Conservation (phyloP, 1,284 basidiomycete species). For the Sanguinoderma infundibulare region DNA sequence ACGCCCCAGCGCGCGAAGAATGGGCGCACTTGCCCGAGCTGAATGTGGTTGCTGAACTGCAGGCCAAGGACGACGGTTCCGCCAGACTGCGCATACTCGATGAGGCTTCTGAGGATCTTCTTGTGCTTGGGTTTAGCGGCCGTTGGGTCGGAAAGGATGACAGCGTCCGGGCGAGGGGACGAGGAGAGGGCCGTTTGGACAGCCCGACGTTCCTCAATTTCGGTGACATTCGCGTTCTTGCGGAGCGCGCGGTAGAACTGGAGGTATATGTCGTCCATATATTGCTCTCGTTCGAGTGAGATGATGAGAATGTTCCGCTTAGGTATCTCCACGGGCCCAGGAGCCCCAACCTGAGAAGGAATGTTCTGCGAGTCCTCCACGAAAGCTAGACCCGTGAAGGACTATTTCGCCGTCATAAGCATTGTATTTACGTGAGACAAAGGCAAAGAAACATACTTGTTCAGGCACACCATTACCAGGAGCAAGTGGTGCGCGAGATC, state of each 20-base stretch:
- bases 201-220: not conserved
- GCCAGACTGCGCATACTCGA: constrained; percentile 10
- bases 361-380: not conserved
- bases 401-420: not conserved
- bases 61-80: constrained; percentile 21
- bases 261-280: constrained; percentile 9
- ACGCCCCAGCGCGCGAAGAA: constrained; percentile 19
- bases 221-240: constrained; percentile 14
- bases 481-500: not conserved
- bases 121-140: constrained; percentile 3
- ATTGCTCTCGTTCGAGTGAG: constrained; percentile 15
- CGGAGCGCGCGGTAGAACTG: constrained; percentile 19
- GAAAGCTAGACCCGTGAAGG: not conserved
- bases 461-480: not conserved
- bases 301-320: constrained; percentile 19
- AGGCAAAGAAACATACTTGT: not conserved
- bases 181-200: constrained; percentile 11
- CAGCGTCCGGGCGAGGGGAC: constrained; percentile 11
- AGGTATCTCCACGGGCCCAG: no score
- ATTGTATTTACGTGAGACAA: not conserved
- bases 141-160: constrained; percentile 23
- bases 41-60: constrained; percentile 20
- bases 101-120: not conserved
- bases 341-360: not conserved
- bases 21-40: not conserved